Evolutionary conservation across 2,329 filamentous ascomycete species (phyloP).

Genomic region (Alternaria brassicae): DNA sequence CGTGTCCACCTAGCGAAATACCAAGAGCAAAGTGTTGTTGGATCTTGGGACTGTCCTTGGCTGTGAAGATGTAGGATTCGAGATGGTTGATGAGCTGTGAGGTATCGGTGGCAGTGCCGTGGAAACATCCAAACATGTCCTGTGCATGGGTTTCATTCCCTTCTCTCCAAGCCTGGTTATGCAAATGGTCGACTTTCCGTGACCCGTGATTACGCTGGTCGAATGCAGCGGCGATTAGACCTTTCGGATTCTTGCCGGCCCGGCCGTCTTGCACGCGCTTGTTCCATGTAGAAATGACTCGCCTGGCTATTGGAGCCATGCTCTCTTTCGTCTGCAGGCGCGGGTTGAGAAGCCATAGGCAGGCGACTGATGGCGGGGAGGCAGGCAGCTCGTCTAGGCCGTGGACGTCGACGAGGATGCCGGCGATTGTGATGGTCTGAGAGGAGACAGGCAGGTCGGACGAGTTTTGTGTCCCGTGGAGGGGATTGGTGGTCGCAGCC

Average conservation of each 20-base stretch:
- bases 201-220: slow-evolving; percentile 94
- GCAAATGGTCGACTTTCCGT: slow-evolving; percentile 68
- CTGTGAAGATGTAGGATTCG: slow-evolving; percentile 74
- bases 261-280: slow-evolving; percentile 45
- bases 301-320: slow-evolving; percentile 78
- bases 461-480: slow-evolving; percentile 36
- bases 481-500: slow-evolving; percentile 47
- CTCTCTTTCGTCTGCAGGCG: slow-evolving; percentile 72
- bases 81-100: slow-evolving; percentile 78
- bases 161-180: slow-evolving; percentile 79
- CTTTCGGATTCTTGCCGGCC: slow-evolving; percentile 50
- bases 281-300: slow-evolving; percentile 74
- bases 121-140: slow-evolving; percentile 87
- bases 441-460: slow-evolving; percentile 62
- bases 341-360: slow-evolving; percentile 91
- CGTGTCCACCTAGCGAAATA: slow-evolving; percentile 85
- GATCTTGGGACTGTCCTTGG: slow-evolving; percentile 52
- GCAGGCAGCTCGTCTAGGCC: slow-evolving; percentile 76
- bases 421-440: slow-evolving; percentile 74
- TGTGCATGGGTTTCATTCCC: slow-evolving; percentile 84
- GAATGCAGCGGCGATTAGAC: slow-evolving; percentile 82
- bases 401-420: slow-evolving; percentile 79
- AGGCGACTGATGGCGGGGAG: slow-evolving; percentile 66
- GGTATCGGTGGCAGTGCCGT: slow-evolving; percentile 76
- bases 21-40: slow-evolving; percentile 77